Percentiles rank a stretch among this genome's conserved stretches.
Conservation (phyloP, 352 stramenopile genomes). For the Phytophthora pseudosyringae region DNA sequence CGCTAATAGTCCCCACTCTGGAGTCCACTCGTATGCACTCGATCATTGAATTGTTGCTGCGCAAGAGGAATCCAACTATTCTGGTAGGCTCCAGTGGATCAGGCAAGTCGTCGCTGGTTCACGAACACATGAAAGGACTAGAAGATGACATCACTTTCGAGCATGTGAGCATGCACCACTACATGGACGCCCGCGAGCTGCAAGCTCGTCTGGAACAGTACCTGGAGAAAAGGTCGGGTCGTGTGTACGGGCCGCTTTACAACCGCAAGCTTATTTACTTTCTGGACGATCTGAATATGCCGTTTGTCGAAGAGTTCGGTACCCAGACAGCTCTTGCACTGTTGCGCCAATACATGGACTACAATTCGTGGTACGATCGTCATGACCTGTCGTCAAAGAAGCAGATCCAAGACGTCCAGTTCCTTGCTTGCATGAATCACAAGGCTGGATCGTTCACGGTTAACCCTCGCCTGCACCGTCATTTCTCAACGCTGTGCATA, state of each 20-base stretch:
- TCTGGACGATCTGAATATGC: conserved; percentile 93
- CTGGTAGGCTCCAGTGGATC: conserved; percentile 85
- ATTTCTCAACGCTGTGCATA: conserved; percentile 87
- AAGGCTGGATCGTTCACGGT: conserved; percentile 90
- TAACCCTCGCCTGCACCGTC: conserved; percentile 87
- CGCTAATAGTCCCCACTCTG: conserved; percentile 78
- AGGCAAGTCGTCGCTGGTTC: conserved; percentile 84
- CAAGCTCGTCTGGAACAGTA: conserved; percentile 82
- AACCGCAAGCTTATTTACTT: conserved; percentile 90
- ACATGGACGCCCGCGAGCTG: conserved; percentile 83
- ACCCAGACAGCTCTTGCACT: conserved; percentile 91
- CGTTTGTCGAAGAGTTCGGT: conserved; percentile 85
- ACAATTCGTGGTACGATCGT: conserved; percentile 91
- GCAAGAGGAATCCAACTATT: conserved; percentile 58
- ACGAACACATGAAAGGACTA: conserved; percentile 72
- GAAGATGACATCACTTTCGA: conserved; percentile 66
- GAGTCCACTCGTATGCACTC: conserved; percentile 77
- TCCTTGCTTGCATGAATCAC: conserved; percentile 92
- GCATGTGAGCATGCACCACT: conserved; percentile 87
- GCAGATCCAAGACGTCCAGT: conserved; percentile 89
- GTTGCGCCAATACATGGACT: conserved; percentile 93
- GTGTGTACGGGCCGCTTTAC: conserved; percentile 83
- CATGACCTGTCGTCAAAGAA: conserved; percentile 89
- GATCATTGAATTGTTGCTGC: conserved; percentile 65
- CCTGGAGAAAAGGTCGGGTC: conserved; percentile 88